Base-by-base conservation (phyloP, 768 basidiomycete species). In the Pleurotus eryngii region DNA sequence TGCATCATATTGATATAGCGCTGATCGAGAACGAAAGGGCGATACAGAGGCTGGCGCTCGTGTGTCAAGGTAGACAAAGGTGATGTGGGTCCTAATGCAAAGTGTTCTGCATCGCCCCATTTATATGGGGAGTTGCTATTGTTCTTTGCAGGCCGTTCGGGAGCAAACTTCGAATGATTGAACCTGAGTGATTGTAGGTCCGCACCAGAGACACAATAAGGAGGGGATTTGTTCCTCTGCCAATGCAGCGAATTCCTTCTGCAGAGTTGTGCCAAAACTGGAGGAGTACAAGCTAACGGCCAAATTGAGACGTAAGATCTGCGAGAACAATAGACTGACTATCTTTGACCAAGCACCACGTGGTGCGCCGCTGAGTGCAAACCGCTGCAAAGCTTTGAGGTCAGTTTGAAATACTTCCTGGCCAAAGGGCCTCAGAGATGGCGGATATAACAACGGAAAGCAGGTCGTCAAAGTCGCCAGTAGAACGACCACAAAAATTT, bases 1-100 rank as follows among this genome's bases (percentile, higher is more conserved):
- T 79, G 70, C 76, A 84, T 76, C 67, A 70, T 71, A 27, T 57
- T 69, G 24, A 17, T 40, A 22, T 30, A 46, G 39, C 39, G 56
- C 35, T 18, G 22, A 56, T 40, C 27, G 40, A 46, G 30, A 35
- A 35, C 30, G 30, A 35, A 35, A 35, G 30, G 30, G 30, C 30
- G 30, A 11, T 35, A 11, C 30, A 35, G 30, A 35, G 30, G 30
- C 30, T 35, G 30, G 9, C 8, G 30, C 30, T 35, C 11, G 30
- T 8, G 30, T 35, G 30, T 9, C 17, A 38, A 49, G 26, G 37
- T 43, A 12, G 27, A 38, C 18, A 42, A 43, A 43, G 40, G 14
- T 9, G 30, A 35, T 35, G 30, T 35, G 30, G 30, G 30, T 35
- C 30, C 30, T 35, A 35, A 35, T 35, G 30, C 30, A 35, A 35